Conservation (phyloP, 2,329 filamentous ascomycete genomes). For the Fusarium agapanthi region DNA sequence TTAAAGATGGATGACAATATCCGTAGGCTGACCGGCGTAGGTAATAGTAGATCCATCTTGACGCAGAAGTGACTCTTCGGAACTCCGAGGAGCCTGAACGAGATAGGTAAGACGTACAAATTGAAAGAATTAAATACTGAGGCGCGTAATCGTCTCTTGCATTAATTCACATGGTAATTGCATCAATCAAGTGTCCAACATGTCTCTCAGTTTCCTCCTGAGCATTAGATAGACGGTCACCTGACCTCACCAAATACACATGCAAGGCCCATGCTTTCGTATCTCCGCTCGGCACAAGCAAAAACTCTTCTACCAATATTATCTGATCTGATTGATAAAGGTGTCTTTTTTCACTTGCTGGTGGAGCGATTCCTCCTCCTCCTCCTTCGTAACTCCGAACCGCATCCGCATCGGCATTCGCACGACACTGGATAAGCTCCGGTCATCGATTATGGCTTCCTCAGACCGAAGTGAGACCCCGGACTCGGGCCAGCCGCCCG, state of each 20-base stretch:
- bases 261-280: slow-evolving; percentile 34
- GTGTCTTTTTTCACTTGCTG: slow-evolving; percentile 42
- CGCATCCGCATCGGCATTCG: slow-evolving; percentile 31
- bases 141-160: neutral
- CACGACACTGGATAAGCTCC: slow-evolving; percentile 26
- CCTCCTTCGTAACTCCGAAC: slow-evolving; percentile 50
- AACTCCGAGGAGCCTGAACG: neutral
- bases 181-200: neutral
- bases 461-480: slow-evolving; percentile 51
- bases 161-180: neutral
- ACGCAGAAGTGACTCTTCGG: neutral
- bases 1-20: too few relatives aligned
- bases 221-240: neutral
- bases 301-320: slow-evolving; percentile 43
- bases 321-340: slow-evolving; percentile 56
- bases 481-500: slow-evolving; percentile 50
- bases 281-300: slow-evolving; percentile 46
- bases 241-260: neutral
- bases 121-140: neutral
- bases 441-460: slow-evolving; percentile 38
- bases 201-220: neutral
- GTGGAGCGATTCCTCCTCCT: slow-evolving; percentile 31
- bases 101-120: neutral
- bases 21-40: neutral
- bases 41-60: neutral